Percentiles rank a stretch among this genome's conserved stretches.
phyloP scores from a whole-genome alignment of 805 yeast genomes.

The Starmera amethionina region DNA sequence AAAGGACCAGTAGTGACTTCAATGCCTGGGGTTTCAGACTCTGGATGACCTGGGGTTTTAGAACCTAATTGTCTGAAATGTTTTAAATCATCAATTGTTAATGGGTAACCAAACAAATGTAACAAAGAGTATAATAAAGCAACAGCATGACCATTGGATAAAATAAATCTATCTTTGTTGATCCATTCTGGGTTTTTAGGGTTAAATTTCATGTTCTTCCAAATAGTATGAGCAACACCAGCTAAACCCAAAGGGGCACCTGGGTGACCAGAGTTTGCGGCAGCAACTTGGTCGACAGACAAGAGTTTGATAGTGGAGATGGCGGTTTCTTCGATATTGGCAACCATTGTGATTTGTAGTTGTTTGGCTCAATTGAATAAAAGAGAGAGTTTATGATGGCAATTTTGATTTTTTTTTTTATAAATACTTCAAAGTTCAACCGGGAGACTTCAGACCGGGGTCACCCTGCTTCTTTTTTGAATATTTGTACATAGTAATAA shows the following conservation, averaged over 20 bases:
- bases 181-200: conserved; percentile 89
- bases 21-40: conserved; percentile 81
- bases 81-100: conserved; percentile 78
- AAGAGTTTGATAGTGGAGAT: conserved; percentile 82
- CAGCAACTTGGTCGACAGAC: conserved; percentile 77
- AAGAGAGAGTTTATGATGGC: neutral
- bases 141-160: conserved; percentile 95
- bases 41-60: conserved; percentile 97
- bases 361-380: neutral
- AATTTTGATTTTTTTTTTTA: neutral
- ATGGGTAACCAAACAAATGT: conserved; percentile 77
- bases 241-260: conserved; percentile 99
- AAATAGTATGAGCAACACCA: conserved; percentile 85
- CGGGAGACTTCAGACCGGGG: conserved; percentile 1
- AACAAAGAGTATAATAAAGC: conserved; percentile 79
- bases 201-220: conserved; percentile 74
- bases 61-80: conserved; percentile 84
- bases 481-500: too few relatives aligned
- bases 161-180: conserved; percentile 90
- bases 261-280: conserved; percentile 96
- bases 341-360: conserved; percentile 5
- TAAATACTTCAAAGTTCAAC: neutral
- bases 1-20: conserved; percentile 98
- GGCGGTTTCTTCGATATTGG: conserved; percentile 55
- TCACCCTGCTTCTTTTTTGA: neutral